A percentile compares a stretch with the other conserved stretches of the same genome.
Evolutionary conservation across 805 yeast genomes (phyloP).

Genomic region (Suhomyces xylopsoci): DNA sequence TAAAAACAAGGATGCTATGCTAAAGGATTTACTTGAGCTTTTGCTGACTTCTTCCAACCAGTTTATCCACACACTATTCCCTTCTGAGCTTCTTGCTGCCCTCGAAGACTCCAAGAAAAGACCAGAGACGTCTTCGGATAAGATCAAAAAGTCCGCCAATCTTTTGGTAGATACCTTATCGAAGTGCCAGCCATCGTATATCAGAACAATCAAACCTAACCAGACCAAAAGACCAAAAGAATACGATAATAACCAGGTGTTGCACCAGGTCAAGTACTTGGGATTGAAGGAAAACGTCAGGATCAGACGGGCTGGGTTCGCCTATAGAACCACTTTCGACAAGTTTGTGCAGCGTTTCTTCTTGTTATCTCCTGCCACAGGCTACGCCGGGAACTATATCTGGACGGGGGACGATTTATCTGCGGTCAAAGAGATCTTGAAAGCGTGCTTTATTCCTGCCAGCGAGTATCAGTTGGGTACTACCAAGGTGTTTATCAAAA

Average conservation of each 20-base stretch:
- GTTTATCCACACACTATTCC: conserved; percentile 60
- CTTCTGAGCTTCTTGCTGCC: conserved; percentile 33
- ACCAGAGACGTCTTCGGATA: conserved; percentile 96
- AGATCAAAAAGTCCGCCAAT: conserved; percentile 89
- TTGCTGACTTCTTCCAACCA: conserved; percentile 66
- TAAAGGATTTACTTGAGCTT: conserved; percentile 81
- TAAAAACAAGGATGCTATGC: conserved; percentile 91
- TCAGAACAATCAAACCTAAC: conserved; percentile 96
- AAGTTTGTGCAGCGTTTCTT: conserved; percentile 94
- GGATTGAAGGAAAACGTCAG: conserved; percentile 97
- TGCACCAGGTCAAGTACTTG: conserved; percentile 92
- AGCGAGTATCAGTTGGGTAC: conserved; percentile 89
- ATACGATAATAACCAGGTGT: conserved; percentile 82
- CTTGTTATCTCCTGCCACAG: conserved; percentile 79
- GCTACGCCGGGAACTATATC: conserved; percentile 79
- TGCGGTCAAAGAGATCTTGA: conserved; percentile 50
- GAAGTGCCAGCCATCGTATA: conserved; percentile 90
- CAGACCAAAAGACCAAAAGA: conserved; percentile 89
- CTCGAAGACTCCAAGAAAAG: conserved; percentile 62
- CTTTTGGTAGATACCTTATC: conserved; percentile 84
- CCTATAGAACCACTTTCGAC: conserved; percentile 94
- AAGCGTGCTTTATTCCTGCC: conserved; percentile 62
- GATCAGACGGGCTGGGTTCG: conserved; percentile 97
- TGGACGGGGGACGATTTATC: conserved; percentile 55
- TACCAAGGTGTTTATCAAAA: conserved; percentile 88